Evolutionary conservation across 345 rosid species (phyloP).

Genomic region (Euphorbia pulcherrima): DNA sequence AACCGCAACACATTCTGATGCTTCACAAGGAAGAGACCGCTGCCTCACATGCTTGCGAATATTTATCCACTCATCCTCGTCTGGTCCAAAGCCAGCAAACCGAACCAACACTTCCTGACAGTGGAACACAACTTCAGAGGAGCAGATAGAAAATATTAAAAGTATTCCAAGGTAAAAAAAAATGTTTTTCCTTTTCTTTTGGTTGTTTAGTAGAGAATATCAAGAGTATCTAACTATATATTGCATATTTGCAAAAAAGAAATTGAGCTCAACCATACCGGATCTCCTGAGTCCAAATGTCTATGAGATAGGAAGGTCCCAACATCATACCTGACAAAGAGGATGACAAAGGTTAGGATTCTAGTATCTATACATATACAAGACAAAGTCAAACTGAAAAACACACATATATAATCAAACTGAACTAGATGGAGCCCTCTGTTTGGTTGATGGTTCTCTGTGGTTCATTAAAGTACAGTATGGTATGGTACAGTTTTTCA

Average conservation of each 20-base stretch:
- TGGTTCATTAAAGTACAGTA: no score
- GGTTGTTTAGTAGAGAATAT: neutral
- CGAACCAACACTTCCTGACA: conserved; percentile 85
- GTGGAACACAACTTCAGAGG: conserved; percentile 6
- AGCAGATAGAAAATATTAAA: conserved; percentile 10
- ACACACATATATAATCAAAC: neutral
- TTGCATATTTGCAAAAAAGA: neutral
- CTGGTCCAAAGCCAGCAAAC: conserved; percentile 92
- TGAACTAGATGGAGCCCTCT: neutral
- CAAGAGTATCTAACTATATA: neutral
- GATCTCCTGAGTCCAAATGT: conserved; percentile 66
- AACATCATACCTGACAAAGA: conserved; percentile 74
- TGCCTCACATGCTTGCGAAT: conserved; percentile 74
- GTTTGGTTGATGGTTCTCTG: neutral
- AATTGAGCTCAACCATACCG: conserved; percentile 34
- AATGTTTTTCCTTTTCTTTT: neutral
- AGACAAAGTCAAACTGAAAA: neutral
- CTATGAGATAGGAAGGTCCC: conserved; percentile 65
- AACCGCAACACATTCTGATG: conserved; percentile 97
- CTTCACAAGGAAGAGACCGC: conserved; percentile 98
- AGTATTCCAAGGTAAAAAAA: neutral
- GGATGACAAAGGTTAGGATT: conserved; percentile 4
- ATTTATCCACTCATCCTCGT: conserved; percentile 96
- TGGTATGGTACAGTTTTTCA: no score
- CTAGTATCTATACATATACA: neutral